Conservation (phyloP, 495 filamentous ascomycete species). For the Apodospora peruviana region DNA sequence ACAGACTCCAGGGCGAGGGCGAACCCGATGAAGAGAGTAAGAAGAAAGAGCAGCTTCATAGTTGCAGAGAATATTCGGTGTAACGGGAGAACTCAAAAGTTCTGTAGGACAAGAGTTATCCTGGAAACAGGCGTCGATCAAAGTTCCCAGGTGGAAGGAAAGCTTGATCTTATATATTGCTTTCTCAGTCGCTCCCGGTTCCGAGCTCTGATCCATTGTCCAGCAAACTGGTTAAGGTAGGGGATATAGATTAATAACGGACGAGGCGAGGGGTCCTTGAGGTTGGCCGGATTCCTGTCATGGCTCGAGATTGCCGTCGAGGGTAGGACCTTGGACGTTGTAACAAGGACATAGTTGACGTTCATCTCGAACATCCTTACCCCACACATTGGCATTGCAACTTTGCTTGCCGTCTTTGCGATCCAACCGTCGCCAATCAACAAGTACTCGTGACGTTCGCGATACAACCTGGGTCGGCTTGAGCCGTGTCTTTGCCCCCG, state of each 20-base stretch:
- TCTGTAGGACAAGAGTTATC: neutral
- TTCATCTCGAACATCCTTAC: slow-evolving; percentile 17
- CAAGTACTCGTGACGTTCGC: slow-evolving; percentile 17
- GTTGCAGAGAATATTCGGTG: slow-evolving; percentile 1
- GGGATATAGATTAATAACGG: slow-evolving; percentile 10
- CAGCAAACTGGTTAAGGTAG: slow-evolving; percentile 8
- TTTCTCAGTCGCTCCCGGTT: neutral
- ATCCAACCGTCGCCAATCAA: slow-evolving; percentile 17
- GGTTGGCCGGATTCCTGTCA: slow-evolving; percentile 2
- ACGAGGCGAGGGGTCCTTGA: neutral
- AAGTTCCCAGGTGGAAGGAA: slow-evolving; percentile 2
- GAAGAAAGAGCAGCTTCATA: slow-evolving; percentile 30
- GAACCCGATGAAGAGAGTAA: slow-evolving; percentile 25
- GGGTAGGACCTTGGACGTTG: slow-evolving; percentile 9
- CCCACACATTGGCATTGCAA: slow-evolving; percentile 11
- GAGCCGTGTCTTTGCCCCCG: slow-evolving; percentile 23
- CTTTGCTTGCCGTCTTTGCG: slow-evolving; percentile 6
- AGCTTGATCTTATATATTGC: slow-evolving; percentile 12
- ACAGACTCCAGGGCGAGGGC: slow-evolving; percentile 17
- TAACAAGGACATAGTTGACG: slow-evolving; percentile 14
- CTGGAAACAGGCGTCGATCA: slow-evolving; percentile 3
- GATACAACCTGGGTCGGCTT: slow-evolving; percentile 24
- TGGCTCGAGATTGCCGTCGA: slow-evolving; percentile 11
- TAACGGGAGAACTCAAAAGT: neutral
- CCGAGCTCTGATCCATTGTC: slow-evolving; percentile 1